phyloP scores from a whole-genome alignment of 108 stramenopile species.

The Fragilaria crotonensis region DNA sequence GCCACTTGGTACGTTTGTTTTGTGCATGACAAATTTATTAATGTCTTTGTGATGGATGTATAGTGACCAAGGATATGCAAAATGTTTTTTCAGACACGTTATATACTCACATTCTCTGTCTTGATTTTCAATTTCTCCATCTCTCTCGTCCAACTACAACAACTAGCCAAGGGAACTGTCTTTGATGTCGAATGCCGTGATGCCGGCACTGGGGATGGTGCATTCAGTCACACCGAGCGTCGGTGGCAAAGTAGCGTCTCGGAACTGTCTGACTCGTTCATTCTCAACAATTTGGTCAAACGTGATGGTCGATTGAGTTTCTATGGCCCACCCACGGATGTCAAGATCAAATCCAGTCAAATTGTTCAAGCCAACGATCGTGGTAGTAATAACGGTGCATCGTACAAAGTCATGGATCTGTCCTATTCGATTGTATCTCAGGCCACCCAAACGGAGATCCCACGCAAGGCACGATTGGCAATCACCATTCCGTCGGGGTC shows the following conservation, averaged over 20 bases:
- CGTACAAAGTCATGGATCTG: constrained; percentile 43
- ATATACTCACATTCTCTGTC: background rate
- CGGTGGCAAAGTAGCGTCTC: constrained; percentile 30
- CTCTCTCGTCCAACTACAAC: too few relatives aligned
- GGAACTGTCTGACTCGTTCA: constrained; percentile 39
- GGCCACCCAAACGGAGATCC: constrained; percentile 58
- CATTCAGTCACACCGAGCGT: constrained; percentile 20
- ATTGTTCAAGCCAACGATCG: too few relatives aligned
- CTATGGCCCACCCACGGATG: constrained; percentile 60
- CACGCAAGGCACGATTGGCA: constrained; percentile 35
- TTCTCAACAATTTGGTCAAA: constrained; percentile 37
- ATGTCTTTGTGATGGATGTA: background rate
- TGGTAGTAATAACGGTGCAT: constrained; percentile 10
- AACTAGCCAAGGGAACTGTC: constrained; percentile 35
- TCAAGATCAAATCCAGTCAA: constrained; percentile 41
- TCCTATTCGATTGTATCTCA: constrained; percentile 43
- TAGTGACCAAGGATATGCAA: too few relatives aligned
- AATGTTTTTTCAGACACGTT: background rate
- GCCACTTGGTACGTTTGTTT: constrained; percentile 25
- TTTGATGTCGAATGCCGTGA: constrained; percentile 65
- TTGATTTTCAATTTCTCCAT: constrained; percentile 4
- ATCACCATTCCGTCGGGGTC: constrained; percentile 52
- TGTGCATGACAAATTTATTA: too few relatives aligned
- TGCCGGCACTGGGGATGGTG: constrained; percentile 42
- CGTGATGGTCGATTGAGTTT: constrained; percentile 57